Percentiles rank a stretch among this genome's conserved stretches.
Conservation (phyloP, 306 rosid species). For the Oemleria cerasiformis region DNA sequence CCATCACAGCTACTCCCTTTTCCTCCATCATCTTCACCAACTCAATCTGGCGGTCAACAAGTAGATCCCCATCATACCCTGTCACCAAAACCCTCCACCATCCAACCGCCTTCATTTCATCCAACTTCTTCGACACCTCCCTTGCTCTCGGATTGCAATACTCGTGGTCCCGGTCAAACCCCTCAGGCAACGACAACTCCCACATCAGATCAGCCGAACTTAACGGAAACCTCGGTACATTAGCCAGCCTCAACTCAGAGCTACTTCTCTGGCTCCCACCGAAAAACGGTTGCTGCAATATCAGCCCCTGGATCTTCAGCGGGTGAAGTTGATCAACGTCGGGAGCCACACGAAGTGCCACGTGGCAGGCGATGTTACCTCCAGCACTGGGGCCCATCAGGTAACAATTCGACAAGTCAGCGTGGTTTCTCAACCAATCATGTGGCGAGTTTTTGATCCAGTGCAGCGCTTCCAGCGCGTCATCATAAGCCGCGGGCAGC, state of each 20-base stretch:
- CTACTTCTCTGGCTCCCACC: constrained; percentile 39
- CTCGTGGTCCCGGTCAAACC: constrained; percentile 48
- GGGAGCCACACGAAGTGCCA: constrained; percentile 28
- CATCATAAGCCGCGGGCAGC: constrained; percentile 44
- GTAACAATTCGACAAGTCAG: constrained; percentile 37
- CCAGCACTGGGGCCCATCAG: constrained; percentile 57
- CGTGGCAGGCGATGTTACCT: constrained; percentile 45
- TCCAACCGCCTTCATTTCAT: constrained; percentile 14
- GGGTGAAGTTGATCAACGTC: neutral
- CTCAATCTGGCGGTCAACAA: constrained; percentile 45
- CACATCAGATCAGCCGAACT: constrained; percentile 34
- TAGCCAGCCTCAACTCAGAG: constrained; percentile 37
- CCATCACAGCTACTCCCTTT: constrained; percentile 34
- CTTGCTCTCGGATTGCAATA: constrained; percentile 45
- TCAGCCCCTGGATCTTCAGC: constrained; percentile 39
- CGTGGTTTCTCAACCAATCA: constrained; percentile 37
- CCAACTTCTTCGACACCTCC: constrained; percentile 2
- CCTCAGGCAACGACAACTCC: constrained; percentile 44
- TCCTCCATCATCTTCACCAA: constrained; percentile 29
- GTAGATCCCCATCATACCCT: constrained; percentile 50
- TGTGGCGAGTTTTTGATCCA: constrained; percentile 27
- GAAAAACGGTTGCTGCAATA: constrained; percentile 50
- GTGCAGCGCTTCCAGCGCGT: constrained; percentile 36
- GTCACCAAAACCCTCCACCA: constrained; percentile 38
- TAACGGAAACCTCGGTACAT: constrained; percentile 21